phyloP scores from a whole-genome alignment of 2,329 filamentous ascomycete genomes.

The Alternaria metachromatica region DNA sequence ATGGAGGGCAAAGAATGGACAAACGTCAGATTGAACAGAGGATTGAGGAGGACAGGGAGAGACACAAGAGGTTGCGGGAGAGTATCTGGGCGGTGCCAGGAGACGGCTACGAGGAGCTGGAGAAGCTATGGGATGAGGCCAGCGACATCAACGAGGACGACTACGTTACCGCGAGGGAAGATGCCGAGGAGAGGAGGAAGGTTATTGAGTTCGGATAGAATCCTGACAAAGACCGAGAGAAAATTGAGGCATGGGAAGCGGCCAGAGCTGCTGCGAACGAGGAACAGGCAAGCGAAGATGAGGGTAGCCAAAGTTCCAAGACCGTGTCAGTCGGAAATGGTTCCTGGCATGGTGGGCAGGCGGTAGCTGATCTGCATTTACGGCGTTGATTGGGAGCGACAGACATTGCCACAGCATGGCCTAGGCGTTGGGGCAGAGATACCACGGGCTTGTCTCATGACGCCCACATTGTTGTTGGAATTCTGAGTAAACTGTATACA shows the following conservation, averaged over 20 bases:
- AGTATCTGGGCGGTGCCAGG: conserved; percentile 88
- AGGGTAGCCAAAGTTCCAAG: not conserved
- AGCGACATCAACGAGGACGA: conserved; percentile 91
- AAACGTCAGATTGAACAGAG: conserved; percentile 92
- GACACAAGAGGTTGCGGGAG: conserved; percentile 90
- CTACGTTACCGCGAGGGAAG: conserved; percentile 76
- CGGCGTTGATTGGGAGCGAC: conserved; percentile 2
- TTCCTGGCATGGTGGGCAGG: not conserved
- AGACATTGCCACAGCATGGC: conserved; percentile 20
- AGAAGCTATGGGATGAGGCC: conserved; percentile 83
- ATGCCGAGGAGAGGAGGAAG: conserved; percentile 63
- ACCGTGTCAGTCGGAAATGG: not conserved
- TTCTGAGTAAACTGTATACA: conserved; percentile 36
- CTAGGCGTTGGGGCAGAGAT: conserved; percentile 42
- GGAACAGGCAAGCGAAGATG: not conserved
- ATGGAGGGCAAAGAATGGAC: conserved; percentile 65
- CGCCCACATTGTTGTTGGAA: conserved; percentile 25
- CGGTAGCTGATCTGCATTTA: conserved; percentile 2
- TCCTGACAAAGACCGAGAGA: not conserved
- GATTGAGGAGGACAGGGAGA: conserved; percentile 94
- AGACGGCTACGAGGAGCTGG: conserved; percentile 69
- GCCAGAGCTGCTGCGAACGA: not conserved
- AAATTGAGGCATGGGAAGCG: not conserved
- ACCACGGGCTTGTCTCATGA: conserved; percentile 28
- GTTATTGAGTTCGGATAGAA: conserved; percentile 51